phyloP scores from a whole-genome alignment of 2,329 filamentous ascomycete species.

The Colletotrichum sp. region DNA sequence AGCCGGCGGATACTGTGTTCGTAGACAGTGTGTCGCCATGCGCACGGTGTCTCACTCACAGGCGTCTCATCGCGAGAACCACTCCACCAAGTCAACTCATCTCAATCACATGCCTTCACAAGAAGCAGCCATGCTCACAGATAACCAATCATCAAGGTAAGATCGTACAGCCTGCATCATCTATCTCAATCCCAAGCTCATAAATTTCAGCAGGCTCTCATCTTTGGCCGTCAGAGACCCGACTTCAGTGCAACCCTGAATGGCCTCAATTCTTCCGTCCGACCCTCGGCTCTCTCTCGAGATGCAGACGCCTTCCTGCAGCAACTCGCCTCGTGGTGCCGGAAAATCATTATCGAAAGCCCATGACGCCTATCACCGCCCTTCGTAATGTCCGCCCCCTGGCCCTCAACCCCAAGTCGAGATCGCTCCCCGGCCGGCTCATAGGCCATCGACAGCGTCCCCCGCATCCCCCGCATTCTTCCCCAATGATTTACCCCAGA shows the following conservation, averaged over 20 bases:
- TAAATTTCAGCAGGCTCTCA: neutral
- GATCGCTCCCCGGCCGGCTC: neutral
- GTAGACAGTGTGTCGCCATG: accelerated
- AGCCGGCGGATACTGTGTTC: neutral
- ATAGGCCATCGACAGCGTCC: neutral
- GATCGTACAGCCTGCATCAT: neutral
- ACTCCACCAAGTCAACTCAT: neutral
- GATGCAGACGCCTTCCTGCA: neutral
- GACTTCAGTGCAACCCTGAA: neutral
- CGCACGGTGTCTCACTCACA: neutral
- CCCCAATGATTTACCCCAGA: conserved; percentile 13
- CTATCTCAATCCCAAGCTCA: neutral
- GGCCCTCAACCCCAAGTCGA: conserved; percentile 1
- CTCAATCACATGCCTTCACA: neutral
- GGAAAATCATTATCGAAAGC: neutral
- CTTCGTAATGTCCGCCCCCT: neutral
- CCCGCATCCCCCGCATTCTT: conserved; percentile 19
- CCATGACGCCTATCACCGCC: neutral
- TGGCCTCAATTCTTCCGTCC: neutral
- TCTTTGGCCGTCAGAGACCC: neutral
- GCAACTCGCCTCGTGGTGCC: neutral
- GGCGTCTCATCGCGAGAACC: neutral
- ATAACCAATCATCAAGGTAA: neutral
- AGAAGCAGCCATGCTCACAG: neutral
- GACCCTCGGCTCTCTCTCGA: neutral